Evolutionary conservation across 148 eudicot genomes (phyloP).

Genomic region (Pharnaceum exiguum): DNA sequence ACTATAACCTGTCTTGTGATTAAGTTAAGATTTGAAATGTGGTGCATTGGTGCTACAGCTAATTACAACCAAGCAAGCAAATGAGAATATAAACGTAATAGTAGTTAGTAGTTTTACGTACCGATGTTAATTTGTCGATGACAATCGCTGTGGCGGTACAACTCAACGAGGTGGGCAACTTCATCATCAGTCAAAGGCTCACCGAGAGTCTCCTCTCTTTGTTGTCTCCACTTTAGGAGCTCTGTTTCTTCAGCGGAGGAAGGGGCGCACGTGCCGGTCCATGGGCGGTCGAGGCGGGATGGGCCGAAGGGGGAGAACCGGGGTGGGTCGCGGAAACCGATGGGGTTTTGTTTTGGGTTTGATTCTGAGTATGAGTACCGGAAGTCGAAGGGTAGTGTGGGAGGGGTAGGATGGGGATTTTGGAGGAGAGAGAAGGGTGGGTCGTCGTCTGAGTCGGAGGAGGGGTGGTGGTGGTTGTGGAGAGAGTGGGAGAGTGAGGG

Average conservation of each 20-base stretch:
- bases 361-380: constrained; percentile 80
- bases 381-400: constrained; percentile 83
- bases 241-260: constrained; percentile 15
- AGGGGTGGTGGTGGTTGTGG: constrained; percentile 16
- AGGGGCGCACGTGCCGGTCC: constrained; percentile 87
- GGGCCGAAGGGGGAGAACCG: constrained; percentile 89
- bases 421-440: constrained; percentile 67
- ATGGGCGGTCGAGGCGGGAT: constrained; percentile 76
- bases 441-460: constrained; percentile 41
- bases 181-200: constrained; percentile 60
- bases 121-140: constrained; percentile 83
- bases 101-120: too few species aligned
- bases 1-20: too few species aligned
- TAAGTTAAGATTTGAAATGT: too few species aligned
- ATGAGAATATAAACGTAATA: too few species aligned
- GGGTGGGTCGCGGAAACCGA: constrained; percentile 83
- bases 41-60: too few species aligned
- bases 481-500: constrained; percentile 8
- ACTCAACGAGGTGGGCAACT: constrained; percentile 62
- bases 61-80: too few species aligned
- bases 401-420: constrained; percentile 16
- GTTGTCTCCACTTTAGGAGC: constrained; percentile 27
- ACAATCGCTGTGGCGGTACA: constrained; percentile 80
- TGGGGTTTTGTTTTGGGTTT: constrained; percentile 44
- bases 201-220: constrained; percentile 47